phyloP scores from a whole-genome alignment of 2,329 filamentous ascomycete genomes.

The Lecanicillium sp. region DNA sequence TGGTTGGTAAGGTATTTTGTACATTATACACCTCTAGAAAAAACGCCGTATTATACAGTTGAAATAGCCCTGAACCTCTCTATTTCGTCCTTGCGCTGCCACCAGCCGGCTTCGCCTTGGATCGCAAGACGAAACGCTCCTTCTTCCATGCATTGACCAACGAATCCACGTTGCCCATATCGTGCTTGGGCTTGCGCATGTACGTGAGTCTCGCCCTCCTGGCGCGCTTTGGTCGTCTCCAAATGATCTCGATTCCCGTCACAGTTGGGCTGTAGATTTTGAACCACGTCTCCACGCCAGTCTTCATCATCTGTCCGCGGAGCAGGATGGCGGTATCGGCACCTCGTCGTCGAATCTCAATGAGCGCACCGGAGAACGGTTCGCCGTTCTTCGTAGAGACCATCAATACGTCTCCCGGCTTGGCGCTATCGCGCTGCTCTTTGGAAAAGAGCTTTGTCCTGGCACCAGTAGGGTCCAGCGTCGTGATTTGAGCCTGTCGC shows the following conservation, averaged over 20 bases:
- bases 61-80: constrained; percentile 1
- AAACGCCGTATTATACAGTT: constrained; percentile 19
- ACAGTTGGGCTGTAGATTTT: constrained; percentile 91
- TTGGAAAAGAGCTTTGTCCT: constrained; percentile 75
- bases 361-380: constrained; percentile 80
- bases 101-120: constrained; percentile 21
- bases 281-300: constrained; percentile 95
- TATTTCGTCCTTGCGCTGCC: constrained; percentile 16
- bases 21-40: constrained; percentile 8
- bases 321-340: constrained; percentile 84
- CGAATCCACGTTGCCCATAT: constrained; percentile 78
- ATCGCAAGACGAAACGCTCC: constrained; percentile 33
- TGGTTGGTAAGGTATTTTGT: constrained; percentile 8
- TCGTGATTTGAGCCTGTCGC: constrained; percentile 58
- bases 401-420: constrained; percentile 84
- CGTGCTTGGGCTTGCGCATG: constrained; percentile 81
- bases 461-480: constrained; percentile 78
- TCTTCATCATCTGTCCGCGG: constrained; percentile 75
- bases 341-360: constrained; percentile 81
- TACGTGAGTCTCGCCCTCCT: constrained; percentile 84
- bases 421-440: constrained; percentile 68
- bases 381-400: constrained; percentile 75
- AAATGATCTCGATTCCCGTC: constrained; percentile 86
- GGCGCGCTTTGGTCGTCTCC: constrained; percentile 75
- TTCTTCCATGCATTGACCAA: constrained; percentile 53